Conservation (phyloP, 139 green algal species). For the Chlamydomonas schloesseri region DNA sequence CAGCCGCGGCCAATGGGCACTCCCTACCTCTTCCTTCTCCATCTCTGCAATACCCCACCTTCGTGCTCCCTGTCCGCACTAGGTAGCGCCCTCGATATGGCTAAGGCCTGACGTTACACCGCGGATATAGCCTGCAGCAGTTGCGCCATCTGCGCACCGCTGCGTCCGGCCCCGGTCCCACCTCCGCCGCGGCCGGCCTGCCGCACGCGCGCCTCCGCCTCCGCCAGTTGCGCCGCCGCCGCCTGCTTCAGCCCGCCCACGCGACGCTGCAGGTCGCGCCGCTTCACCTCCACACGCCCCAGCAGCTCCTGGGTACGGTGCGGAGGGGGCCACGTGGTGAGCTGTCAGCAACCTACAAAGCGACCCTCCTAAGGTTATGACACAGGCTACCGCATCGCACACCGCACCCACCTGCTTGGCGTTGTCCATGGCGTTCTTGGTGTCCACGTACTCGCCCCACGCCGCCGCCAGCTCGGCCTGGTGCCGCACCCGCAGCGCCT, state of each 20-base stretch:
- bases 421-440: background rate
- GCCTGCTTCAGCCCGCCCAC: too few relatives aligned
- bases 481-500: slow-evolving; percentile 1
- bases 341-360: too few relatives aligned
- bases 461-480: slow-evolving; percentile 13
- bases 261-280: background rate
- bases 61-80: too few relatives aligned
- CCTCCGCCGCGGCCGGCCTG: background rate
- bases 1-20: too few relatives aligned
- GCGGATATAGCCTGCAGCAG: background rate
- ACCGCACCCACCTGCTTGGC: slow-evolving; percentile 21
- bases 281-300: background rate
- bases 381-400: too few relatives aligned
- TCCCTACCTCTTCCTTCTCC: too few relatives aligned
- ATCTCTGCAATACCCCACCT: too few relatives aligned
- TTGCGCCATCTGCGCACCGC: background rate
- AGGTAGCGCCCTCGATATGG: too few relatives aligned
- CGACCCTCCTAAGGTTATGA: too few relatives aligned
- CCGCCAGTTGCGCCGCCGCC: background rate
- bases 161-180: too few relatives aligned
- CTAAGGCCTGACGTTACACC: too few relatives aligned
- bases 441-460: slow-evolving; percentile 14
- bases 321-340: too few relatives aligned
- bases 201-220: background rate
- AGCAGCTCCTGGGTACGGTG: slow-evolving; percentile 18